Base-by-base conservation (phyloP, 768 basidiomycete genomes). In the Tylopilus vinaceipallidus region DNA sequence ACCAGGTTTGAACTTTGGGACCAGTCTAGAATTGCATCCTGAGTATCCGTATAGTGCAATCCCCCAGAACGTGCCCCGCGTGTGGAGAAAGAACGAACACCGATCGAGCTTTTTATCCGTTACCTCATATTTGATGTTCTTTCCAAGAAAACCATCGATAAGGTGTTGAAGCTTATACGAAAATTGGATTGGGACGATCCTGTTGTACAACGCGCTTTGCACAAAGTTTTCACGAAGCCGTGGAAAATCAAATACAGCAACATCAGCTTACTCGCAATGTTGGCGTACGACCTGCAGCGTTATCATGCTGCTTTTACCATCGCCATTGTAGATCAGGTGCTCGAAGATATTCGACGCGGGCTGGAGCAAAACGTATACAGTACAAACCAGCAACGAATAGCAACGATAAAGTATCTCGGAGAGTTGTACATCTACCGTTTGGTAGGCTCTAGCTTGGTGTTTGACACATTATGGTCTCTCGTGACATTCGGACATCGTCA, bases 231-330 rank as follows among this genome's bases (percentile, higher is more conserved):
- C 72, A 91, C 90, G n/a, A 95, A 97, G 61, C 89, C 95, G 3
- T 97, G 95, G 94, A 98, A 98, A 66, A 81, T 98, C 71, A 95
- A 93, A 62, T 98, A 87, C 63, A 78, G 85, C 51, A 95, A 91
- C 61, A 82, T 99, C 59, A 80, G 85, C 48, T 76, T 97, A 24
- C 75, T 98, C 42, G 95, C 97, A 11, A 95, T 97, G 82, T 74
- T 98, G 50, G 88, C 95, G 3, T 95, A 95, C 62, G 97, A 98
- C 63, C 75, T 99, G 38, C 91, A 95, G 63, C 81, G 92, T 23
- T 97, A 95, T 68, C 91, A 91, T 56, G 87, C 94, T 10, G 83
- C 86, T 3, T 99, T 98, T 66, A 78, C 86, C 12, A 80, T 97
- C 42, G 78, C 83, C 11, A 83, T 98, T 23, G 87, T 98, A 19